Evolutionary conservation across 805 yeast genomes (phyloP).

Genomic region (Schizosaccharomyces osmophilus): DNA sequence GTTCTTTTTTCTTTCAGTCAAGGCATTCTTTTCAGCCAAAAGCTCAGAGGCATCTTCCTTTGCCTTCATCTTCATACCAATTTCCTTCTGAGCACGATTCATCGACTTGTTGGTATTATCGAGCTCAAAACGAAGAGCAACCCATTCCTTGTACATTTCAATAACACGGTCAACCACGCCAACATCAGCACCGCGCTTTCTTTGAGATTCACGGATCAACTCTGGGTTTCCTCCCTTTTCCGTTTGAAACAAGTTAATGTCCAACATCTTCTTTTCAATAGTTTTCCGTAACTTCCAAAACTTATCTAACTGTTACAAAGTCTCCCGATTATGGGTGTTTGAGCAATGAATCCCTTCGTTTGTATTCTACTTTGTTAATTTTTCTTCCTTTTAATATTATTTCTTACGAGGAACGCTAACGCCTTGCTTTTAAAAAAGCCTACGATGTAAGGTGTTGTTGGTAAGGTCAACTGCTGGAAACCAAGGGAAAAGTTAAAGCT

Average conservation of each 20-base stretch:
- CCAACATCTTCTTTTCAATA: slow-evolving; percentile 38
- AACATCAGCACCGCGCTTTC: slow-evolving; percentile 81
- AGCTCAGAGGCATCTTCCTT: slow-evolving; percentile 84
- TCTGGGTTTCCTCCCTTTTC: slow-evolving; percentile 97
- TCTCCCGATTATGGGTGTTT: too few species aligned
- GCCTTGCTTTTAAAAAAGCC: too few species aligned
- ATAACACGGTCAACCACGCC: slow-evolving; percentile 92
- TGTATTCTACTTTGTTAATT: too few species aligned
- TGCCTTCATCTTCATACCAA: slow-evolving; percentile 76
- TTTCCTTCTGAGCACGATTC: slow-evolving; percentile 77
- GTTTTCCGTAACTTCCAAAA: background rate
- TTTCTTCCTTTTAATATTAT: too few species aligned
- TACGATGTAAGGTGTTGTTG: too few species aligned
- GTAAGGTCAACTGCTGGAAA: too few species aligned
- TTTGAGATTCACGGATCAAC: slow-evolving; percentile 62
- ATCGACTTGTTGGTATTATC: slow-evolving; percentile 74
- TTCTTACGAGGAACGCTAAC: too few species aligned
- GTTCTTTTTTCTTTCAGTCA: slow-evolving; percentile 44
- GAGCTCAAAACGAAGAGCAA: slow-evolving; percentile 56
- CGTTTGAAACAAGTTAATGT: slow-evolving; percentile 69
- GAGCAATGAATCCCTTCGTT: too few species aligned
- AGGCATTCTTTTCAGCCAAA: slow-evolving; percentile 52
- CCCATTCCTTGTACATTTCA: slow-evolving; percentile 77
- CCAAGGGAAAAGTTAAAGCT: too few species aligned
- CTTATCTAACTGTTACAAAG: background rate